phyloP scores from a whole-genome alignment of 495 filamentous ascomycete genomes.

The Talaromyces liani region DNA sequence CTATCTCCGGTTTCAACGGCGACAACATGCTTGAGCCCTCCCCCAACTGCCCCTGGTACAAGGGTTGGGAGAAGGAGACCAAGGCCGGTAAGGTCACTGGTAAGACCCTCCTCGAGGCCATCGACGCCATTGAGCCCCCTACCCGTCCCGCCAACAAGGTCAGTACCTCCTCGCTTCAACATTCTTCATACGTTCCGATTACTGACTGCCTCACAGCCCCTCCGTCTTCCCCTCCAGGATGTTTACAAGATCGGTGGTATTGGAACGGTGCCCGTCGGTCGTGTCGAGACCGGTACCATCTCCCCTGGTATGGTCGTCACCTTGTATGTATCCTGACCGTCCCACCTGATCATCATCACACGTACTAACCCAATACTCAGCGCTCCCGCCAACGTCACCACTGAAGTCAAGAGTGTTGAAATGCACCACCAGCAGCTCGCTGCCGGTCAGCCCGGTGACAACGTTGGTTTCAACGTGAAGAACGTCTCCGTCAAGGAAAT shows the following conservation, averaged over 20 bases:
- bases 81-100: slow-evolving; percentile 83
- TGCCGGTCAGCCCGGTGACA: slow-evolving; percentile 97
- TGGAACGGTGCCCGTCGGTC: slow-evolving; percentile 97
- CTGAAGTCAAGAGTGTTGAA: slow-evolving; percentile 99
- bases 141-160: slow-evolving; percentile 67
- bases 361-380: not conserved
- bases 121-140: slow-evolving; percentile 91
- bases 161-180: not conserved
- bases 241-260: slow-evolving; percentile 99
- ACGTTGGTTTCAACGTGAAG: slow-evolving; percentile 99
- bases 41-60: slow-evolving; percentile 99
- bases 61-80: slow-evolving; percentile 99
- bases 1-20: slow-evolving; percentile 99
- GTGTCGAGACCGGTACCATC: slow-evolving; percentile 99
- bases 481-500: slow-evolving; percentile 99
- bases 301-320: slow-evolving; percentile 93
- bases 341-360: not conserved
- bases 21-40: slow-evolving; percentile 98
- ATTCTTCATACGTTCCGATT: not conserved
- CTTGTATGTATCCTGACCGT: slow-evolving; percentile 48
- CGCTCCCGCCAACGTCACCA: slow-evolving; percentile 97
- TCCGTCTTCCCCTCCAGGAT: slow-evolving; percentile 99
- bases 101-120: slow-evolving; percentile 99
- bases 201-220: slow-evolving; percentile 66
- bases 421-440: slow-evolving; percentile 99